These are phyloP conservation scores for Saturnispora quitensis DNA, from an alignment of 805 yeast species.

Conservation along the genomic window DNA sequence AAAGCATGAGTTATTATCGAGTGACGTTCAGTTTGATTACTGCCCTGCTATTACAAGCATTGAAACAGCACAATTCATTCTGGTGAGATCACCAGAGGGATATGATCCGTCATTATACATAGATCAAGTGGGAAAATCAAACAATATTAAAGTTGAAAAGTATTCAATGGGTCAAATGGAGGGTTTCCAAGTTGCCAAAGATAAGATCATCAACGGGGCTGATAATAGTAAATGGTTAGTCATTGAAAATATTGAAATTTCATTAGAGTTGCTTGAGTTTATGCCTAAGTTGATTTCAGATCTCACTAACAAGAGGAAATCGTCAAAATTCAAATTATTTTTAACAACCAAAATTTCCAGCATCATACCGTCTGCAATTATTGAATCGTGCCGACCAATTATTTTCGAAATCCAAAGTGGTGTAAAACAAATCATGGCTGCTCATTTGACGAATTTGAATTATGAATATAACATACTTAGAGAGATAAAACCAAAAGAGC, in stretches of 20 bases:
- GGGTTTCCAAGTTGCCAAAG: conserved; percentile 47
- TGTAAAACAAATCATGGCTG: conserved; percentile 36
- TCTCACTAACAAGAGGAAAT: conserved; percentile 12
- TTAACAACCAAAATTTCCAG: conserved; percentile 50
- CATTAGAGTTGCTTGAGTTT: conserved; percentile 50
- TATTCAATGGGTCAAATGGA: conserved; percentile 74
- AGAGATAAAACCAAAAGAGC: conserved; percentile 31
- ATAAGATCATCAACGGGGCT: conserved; percentile 38
- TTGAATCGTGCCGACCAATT: conserved; percentile 46
- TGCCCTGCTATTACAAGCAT: conserved; percentile 14
- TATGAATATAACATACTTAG: conserved; percentile 5
- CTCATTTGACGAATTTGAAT: conserved; percentile 8
- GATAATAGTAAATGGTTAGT: conserved; percentile 60
- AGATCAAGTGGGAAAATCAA: conserved; percentile 31
- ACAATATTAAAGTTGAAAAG: conserved; percentile 25
- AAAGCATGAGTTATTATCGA: background rate
- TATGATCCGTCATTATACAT: conserved; percentile 58
- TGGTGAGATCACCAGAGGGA: conserved; percentile 52
- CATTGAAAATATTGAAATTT: conserved; percentile 73
- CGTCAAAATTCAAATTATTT: conserved; percentile 43
- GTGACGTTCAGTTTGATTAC: conserved; percentile 14
- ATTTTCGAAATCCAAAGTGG: conserved; percentile 59
- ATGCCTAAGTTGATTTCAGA: conserved; percentile 40
- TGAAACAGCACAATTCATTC: conserved; percentile 29
- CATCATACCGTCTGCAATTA: conserved; percentile 44